A percentile compares a stretch with the other conserved stretches of the same genome.
phyloP scores from a whole-genome alignment of 1,284 basidiomycete genomes.

The Malassezia yamatoensis region DNA sequence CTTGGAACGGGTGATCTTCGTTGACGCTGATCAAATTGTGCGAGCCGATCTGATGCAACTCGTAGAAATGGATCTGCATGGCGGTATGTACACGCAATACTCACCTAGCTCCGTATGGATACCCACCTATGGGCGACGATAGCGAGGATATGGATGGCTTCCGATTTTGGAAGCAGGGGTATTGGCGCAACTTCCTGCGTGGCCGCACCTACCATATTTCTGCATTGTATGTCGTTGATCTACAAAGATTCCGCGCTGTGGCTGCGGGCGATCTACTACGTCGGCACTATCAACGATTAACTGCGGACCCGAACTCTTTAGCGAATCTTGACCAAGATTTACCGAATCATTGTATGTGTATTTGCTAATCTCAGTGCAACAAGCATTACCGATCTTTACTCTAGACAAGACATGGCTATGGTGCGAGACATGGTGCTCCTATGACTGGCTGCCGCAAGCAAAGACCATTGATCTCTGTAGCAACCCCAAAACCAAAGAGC shows the following conservation, averaged over 20 bases:
- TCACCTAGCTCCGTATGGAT: slow-evolving; percentile 55
- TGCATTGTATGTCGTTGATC: slow-evolving; percentile 87
- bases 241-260: slow-evolving; percentile 77
- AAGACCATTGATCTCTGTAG: slow-evolving; percentile 48
- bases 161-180: slow-evolving; percentile 86
- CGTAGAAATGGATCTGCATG: slow-evolving; percentile 77
- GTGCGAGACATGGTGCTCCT: slow-evolving; percentile 47
- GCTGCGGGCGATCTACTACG: slow-evolving; percentile 70
- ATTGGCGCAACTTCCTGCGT: slow-evolving; percentile 40
- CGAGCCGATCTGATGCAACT: slow-evolving; percentile 87
- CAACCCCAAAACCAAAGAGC: slow-evolving; percentile 64
- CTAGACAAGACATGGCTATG: slow-evolving; percentile 43
- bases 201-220: slow-evolving; percentile 38
- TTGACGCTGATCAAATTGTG: slow-evolving; percentile 79
- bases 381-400: slow-evolving; percentile 34
- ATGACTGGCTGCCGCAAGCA: slow-evolving; percentile 31
- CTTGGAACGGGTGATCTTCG: slow-evolving; percentile 94
- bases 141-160: slow-evolving; percentile 87
- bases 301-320: slow-evolving; percentile 81
- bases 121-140: slow-evolving; percentile 94
- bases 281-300: slow-evolving; percentile 81
- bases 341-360: slow-evolving; percentile 26
- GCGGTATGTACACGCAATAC: slow-evolving; percentile 53
- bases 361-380: slow-evolving; percentile 33
- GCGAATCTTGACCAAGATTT: slow-evolving; percentile 79